These are phyloP conservation scores for Phytophthora chlamydospora DNA, from an alignment of 352 stramenopile species.

Conservation along the genomic window DNA sequence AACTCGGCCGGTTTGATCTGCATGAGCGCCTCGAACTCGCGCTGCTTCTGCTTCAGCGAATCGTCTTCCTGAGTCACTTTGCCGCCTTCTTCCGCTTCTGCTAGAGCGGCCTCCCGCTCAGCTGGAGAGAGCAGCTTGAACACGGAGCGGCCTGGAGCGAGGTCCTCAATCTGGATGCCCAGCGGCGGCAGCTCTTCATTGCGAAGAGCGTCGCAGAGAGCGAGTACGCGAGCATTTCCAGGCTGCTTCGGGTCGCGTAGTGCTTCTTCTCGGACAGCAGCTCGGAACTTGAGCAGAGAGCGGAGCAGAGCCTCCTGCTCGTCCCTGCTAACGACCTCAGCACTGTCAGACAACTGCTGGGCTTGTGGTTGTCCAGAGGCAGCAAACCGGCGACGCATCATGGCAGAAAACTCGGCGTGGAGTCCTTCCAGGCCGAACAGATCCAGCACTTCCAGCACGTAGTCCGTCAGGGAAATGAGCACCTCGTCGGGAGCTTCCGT, in stretches of 20 bases:
- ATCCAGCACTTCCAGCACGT: conserved; percentile 72
- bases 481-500: conserved; percentile 57
- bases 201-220: conserved; percentile 67
- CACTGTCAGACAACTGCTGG: conserved; percentile 4
- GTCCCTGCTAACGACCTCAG: conserved; percentile 23
- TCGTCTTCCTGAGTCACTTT: conserved; percentile 16
- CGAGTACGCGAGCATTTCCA: conserved; percentile 52
- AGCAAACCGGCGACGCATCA: conserved; percentile 39
- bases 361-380: conserved; percentile 26
- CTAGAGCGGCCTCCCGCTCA: conserved; percentile 36
- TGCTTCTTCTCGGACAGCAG: conserved; percentile 61
- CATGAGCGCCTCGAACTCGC: conserved; percentile 70
- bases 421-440: conserved; percentile 72
- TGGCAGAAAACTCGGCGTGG: conserved; percentile 53
- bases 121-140: conserved; percentile 59
- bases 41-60: conserved; percentile 23
- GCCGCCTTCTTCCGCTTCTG: conserved; percentile 1
- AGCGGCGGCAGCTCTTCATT: conserved; percentile 59
- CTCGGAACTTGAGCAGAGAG: conserved; percentile 67
- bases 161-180: conserved; percentile 74
- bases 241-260: conserved; percentile 50
- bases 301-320: conserved; percentile 48
- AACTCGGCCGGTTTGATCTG: conserved; percentile 62
- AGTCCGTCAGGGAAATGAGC: conserved; percentile 54
- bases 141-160: conserved; percentile 62